Evolutionary conservation across 1,284 basidiomycete genomes (phyloP), one percentile per base, ranked within the genome.

Genomic region (Cutaneotrichosporon cavernicola): DNA sequence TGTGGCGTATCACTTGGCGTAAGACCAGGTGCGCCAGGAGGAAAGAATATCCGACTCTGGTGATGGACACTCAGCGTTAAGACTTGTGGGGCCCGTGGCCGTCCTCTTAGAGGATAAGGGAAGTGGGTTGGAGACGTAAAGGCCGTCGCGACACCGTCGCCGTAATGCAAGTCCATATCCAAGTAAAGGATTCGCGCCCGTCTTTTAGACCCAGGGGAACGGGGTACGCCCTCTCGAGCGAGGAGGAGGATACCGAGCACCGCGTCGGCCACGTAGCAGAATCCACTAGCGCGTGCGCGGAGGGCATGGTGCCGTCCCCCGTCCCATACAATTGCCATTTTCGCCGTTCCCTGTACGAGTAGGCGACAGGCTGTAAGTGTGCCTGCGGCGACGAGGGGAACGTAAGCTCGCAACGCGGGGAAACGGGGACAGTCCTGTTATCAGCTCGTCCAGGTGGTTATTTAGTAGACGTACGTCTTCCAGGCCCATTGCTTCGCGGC

Each of bases 181-280:
- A 97, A 84, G 79, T 97, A 97, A 85, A 96, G 86, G 26, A 93
- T 84, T 2, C 89, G 85, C 1, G 89, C 83, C 71, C 87, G 64
- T 6, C 72, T 62, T 49, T 16, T 51, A 1, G 50, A 21, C 6
- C 2, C 5, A 31, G 7, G 18, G 18, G n/a, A 10, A 18, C 21
- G 31, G 3, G 31, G 51, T 6, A 50, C 32, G 8, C 58, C 76
- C 40, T 73, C 65, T 36, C 72, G 67, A 8, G 61, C 49, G 1
- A 75, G 64, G n/a, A 69, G 58, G 65, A 77, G 69, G 60, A 95
- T 87, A 0, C 90, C 89, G 0, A 97, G 84, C 2, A 93, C 87
- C 61, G 89, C 89, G 76, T 97, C 95, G 5, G 92, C 91, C 32
- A 97, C 88, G 76, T 97, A 97, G 81, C 94, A 97, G 80, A 93